Percentiles rank a stretch among this genome's conserved stretches.
Evolutionary conservation across 768 basidiomycete species (phyloP).

Genomic region (Ramaria rubella): DNA sequence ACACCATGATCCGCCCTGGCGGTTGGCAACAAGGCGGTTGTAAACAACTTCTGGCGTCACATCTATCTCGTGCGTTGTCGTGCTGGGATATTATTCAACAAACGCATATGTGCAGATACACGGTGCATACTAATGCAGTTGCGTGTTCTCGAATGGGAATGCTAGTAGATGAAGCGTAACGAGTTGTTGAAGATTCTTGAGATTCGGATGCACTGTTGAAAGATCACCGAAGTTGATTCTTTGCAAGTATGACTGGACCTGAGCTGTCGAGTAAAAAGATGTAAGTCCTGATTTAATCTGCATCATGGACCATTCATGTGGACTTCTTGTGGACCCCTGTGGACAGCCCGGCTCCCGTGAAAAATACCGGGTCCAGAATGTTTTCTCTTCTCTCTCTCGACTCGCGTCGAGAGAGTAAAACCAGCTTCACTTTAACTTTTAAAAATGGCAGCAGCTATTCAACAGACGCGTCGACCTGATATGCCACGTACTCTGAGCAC

Average conservation of each 20-base stretch:
- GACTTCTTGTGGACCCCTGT: not conserved
- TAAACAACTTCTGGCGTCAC: not conserved
- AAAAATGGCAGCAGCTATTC: not conserved
- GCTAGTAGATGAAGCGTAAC: not conserved
- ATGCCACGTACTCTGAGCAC: not conserved
- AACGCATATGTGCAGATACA: not conserved
- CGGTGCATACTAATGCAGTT: not conserved
- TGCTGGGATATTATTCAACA: not conserved
- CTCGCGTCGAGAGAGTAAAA: not conserved
- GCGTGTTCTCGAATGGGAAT: constrained; percentile 3
- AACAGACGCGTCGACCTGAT: constrained; percentile 2
- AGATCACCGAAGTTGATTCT: not conserved
- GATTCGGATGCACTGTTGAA: not conserved
- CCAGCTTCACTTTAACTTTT: not conserved
- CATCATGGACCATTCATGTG: not conserved
- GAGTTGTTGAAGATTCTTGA: not conserved
- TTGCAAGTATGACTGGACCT: not conserved
- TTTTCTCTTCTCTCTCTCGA: not conserved
- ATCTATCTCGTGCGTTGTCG: not conserved
- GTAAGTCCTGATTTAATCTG: not conserved
- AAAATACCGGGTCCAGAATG: not conserved
- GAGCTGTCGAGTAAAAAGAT: not conserved
- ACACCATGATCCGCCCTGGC: constrained; percentile 12
- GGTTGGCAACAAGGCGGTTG: constrained; percentile 23
- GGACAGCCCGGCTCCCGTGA: not conserved